A percentile compares a stretch with the other conserved stretches of the same genome.
Conservation (phyloP, 257 asterid species). For the Solanum clarkiae region DNA sequence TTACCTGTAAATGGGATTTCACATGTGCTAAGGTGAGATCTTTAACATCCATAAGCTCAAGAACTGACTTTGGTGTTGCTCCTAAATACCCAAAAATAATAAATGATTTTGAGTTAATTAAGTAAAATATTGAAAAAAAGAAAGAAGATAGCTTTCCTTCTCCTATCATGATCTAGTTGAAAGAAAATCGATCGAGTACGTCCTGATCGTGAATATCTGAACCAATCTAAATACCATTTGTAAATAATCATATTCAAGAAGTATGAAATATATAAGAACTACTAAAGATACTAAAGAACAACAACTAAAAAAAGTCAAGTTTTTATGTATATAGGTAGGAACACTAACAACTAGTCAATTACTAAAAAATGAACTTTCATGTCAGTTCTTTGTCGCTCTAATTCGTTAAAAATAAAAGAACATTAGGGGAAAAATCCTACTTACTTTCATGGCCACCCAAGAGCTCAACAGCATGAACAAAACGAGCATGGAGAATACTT, state of each 20-base stretch:
- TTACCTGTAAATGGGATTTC: conserved; percentile 90
- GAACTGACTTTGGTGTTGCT: conserved; percentile 94
- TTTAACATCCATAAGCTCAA: conserved; percentile 92
- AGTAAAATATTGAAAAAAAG: not conserved
- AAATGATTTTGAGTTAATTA: not conserved
- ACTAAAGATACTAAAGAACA: not conserved
- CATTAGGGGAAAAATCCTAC: conserved; percentile 2
- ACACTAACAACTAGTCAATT: not conserved
- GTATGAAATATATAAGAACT: not conserved
- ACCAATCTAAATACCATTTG: not conserved
- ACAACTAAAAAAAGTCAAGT: no score
- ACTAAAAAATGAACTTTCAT: not conserved
- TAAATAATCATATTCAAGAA: not conserved
- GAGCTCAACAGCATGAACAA: conserved; percentile 43
- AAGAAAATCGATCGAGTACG: not conserved
- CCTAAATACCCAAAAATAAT: conserved; percentile 15
- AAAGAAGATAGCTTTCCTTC: not conserved
- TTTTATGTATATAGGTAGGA: not conserved
- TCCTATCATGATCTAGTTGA: not conserved
- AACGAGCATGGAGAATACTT: conserved; percentile 38
- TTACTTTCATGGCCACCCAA: conserved; percentile 54
- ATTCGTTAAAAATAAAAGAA: not conserved
- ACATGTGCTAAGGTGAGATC: conserved; percentile 96
- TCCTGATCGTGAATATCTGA: not conserved
- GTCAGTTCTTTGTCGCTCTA: not conserved